Evolutionary conservation across 2,329 filamentous ascomycete species (phyloP).

Genomic region (Aspergillus texensis): DNA sequence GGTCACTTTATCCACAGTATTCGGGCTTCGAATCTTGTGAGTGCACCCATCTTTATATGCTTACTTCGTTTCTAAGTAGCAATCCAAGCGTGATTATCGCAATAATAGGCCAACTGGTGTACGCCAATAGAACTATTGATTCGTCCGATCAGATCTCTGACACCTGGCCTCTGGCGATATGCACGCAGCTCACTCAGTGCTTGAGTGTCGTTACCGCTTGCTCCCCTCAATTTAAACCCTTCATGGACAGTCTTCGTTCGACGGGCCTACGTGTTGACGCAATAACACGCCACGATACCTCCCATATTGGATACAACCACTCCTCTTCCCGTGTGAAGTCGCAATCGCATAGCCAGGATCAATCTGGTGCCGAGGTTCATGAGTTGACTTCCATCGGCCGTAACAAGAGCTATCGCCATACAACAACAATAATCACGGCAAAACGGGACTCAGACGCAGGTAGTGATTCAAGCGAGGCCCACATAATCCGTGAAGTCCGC

Average conservation of each 20-base stretch:
- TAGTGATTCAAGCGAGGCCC: slow-evolving; percentile 29
- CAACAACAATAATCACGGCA: slow-evolving; percentile 16
- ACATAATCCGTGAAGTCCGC: slow-evolving; percentile 30
- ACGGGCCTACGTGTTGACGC: neutral
- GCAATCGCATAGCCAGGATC: slow-evolving; percentile 12
- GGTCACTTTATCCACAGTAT: neutral
- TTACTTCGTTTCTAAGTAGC: neutral
- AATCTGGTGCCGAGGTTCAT: neutral
- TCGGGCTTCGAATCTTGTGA: neutral
- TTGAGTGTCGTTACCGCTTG: neutral
- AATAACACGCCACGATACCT: neutral
- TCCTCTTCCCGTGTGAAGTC: neutral
- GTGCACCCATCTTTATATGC: neutral
- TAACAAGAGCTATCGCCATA: slow-evolving; percentile 5
- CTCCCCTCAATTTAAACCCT: neutral
- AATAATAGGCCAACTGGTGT: neutral
- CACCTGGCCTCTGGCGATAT: neutral
- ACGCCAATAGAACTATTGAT: neutral
- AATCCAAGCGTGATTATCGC: neutral
- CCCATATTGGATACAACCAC: neutral
- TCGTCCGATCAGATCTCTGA: neutral
- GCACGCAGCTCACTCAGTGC: neutral
- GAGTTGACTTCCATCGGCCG: neutral
- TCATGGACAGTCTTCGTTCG: neutral
- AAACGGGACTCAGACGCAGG: slow-evolving; percentile 24